Evolutionary conservation across 1,284 basidiomycete genomes (phyloP).

Genomic region (Puccinia novopanici): DNA sequence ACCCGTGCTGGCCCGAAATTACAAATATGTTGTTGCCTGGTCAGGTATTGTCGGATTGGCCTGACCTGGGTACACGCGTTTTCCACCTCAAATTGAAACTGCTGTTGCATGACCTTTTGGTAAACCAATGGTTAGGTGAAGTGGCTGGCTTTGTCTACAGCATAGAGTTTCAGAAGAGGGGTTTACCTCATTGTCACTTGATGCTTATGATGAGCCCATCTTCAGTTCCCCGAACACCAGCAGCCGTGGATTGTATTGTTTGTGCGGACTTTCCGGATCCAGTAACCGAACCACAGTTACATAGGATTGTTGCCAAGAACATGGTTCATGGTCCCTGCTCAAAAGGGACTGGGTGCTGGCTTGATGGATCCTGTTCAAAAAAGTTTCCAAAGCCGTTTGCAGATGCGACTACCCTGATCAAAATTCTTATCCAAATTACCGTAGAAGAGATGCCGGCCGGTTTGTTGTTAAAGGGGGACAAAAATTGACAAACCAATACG

Average conservation of each 20-base stretch:
- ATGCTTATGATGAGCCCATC: too few species aligned
- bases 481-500: slow-evolving; percentile 57
- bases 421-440: background rate
- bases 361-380: background rate
- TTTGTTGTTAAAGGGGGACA: background rate
- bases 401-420: background rate
- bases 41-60: background rate
- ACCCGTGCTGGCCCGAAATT: slow-evolving; percentile 7
- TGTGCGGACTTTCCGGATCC: background rate
- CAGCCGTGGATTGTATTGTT: background rate
- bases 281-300: background rate
- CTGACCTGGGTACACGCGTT: background rate
- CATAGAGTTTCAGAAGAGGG: slow-evolving; percentile 30
- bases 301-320: background rate
- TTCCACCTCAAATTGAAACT: background rate
- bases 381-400: slow-evolving; percentile 4
- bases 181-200: slow-evolving; percentile 25
- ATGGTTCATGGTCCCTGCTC: slow-evolving; percentile 6
- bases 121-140: background rate
- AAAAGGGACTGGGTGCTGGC: background rate
- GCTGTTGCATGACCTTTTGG: background rate
- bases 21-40: background rate
- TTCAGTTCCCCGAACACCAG: background rate
- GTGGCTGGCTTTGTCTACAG: background rate
- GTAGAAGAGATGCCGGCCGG: background rate